These are phyloP conservation scores for Phaseolus coccineus DNA, from an alignment of 331 rosid genomes.

Conservation along the genomic window DNA sequence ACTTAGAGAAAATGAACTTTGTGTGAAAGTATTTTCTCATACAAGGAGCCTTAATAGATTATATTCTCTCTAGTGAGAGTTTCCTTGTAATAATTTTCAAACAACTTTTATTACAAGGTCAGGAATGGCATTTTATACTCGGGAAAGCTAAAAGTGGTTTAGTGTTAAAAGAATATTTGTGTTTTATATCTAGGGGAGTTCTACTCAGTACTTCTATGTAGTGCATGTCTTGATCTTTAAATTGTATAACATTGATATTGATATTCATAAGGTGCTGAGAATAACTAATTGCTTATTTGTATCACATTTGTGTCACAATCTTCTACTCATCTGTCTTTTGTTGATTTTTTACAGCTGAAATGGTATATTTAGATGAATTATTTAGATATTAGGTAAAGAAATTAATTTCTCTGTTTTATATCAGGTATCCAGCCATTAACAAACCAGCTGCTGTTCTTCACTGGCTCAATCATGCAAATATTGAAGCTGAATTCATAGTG, in stretches of 20 bases:
- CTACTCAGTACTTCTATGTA: not conserved
- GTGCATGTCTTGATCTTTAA: not conserved
- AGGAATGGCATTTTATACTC: no score
- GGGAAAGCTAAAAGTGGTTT: no score
- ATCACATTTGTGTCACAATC: not conserved
- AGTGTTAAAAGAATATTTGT: no score
- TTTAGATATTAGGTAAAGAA: not conserved
- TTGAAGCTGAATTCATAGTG: slow-evolving; percentile 89
- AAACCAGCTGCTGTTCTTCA: slow-evolving; percentile 98
- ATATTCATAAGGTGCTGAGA: not conserved
- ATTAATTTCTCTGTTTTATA: slow-evolving; percentile 36
- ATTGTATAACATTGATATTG: not conserved
- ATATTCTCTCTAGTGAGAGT: no score
- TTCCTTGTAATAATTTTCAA: no score
- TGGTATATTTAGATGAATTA: not conserved
- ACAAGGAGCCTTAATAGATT: no score
- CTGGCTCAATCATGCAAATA: slow-evolving; percentile 90
- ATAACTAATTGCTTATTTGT: not conserved
- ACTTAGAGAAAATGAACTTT: no score
- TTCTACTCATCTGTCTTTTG: slow-evolving; percentile 24
- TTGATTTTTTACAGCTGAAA: slow-evolving; percentile 15
- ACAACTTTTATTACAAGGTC: no score
- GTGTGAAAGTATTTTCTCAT: no score
- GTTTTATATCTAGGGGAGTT: not conserved
- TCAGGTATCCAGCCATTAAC: slow-evolving; percentile 96